phyloP scores from a whole-genome alignment of 2,329 filamentous ascomycete genomes.

The Trichophyton mentagrophytes region DNA sequence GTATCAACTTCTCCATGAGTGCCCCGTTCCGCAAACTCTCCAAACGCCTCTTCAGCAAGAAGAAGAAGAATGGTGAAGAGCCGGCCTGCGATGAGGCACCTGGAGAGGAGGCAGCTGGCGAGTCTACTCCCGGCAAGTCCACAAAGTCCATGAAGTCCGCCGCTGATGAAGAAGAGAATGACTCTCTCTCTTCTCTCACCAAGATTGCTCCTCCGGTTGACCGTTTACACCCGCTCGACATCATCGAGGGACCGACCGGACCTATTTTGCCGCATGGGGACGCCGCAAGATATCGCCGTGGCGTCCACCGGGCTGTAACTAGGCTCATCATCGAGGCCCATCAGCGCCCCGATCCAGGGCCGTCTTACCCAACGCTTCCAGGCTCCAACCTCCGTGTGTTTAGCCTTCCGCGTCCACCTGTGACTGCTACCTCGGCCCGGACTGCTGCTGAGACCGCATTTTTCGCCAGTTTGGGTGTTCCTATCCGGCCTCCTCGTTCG shows the following conservation, averaged over 20 bases:
- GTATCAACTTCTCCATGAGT: not conserved
- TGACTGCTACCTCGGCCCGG: not conserved
- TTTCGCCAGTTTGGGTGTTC: too few species aligned
- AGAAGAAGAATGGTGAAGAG: not conserved
- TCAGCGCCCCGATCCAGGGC: not conserved
- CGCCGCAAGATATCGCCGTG: not conserved
- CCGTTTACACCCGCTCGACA: too few species aligned
- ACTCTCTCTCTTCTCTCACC: too few species aligned
- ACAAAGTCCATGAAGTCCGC: not conserved
- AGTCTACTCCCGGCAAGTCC: too few species aligned
- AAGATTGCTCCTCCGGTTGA: too few species aligned
- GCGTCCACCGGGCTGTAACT: not conserved
- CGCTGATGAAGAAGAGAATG: not conserved
- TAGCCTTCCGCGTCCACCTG: not conserved
- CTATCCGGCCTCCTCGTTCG: too few species aligned
- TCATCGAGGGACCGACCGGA: too few species aligned
- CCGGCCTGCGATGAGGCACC: not conserved
- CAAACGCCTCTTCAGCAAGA: not conserved
- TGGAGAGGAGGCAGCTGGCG: too few species aligned
- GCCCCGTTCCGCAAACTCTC: not conserved
- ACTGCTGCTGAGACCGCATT: too few species aligned
- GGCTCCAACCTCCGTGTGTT: not conserved
- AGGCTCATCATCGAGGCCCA: not conserved
- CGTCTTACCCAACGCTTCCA: not conserved
- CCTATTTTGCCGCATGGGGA: too few species aligned